Evolutionary conservation across 2,329 filamentous ascomycete species (phyloP), one percentile per base, ranked within the genome.

Genomic region (Claviceps monticola): DNA sequence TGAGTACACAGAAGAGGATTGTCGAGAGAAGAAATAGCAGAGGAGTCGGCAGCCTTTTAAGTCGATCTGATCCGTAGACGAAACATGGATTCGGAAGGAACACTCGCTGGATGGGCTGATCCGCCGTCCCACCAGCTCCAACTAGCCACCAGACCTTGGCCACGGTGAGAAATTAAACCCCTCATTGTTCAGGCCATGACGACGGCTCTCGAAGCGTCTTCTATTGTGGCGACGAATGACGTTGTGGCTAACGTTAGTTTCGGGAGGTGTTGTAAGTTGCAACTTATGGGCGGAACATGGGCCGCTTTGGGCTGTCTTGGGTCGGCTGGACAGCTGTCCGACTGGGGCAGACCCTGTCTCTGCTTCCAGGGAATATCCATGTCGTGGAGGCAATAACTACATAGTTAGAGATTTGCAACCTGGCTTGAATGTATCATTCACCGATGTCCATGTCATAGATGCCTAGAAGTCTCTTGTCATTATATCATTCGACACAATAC

Each of bases 191-290:
- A 19, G 37, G 47, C 47, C 37, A 39, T 43, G 26, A 49, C 23
- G 47, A 36, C 26, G 44, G 50, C 45, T 52, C 50, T n/a, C 36
- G 29, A 49, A 39, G 46, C 53, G 29, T 52, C 46, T 34, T 17
- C 17, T 7, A 39, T 17, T 45, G 53, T 52, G 47, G 53, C 51
- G 44, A 51, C 53, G 53, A 51, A 50, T 54, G 38, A 53, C 41
- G 48, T 13, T 45, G 42, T 23, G 16, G 4, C 19, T 44, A 9
- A 29, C 26, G 26, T 29, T 29, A 29, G 26, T 29, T 29, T 9
- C 26, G 7, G 26, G 8, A 29, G 26, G 26, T 11, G 26, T 29
- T 29, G 23, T 26, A 26, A 26, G 23, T 26, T 6, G 23, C 6
- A 26, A 26, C 23, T 26, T 26, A 8, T 29, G 26, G 26, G 26